Percentiles rank a stretch among this genome's conserved stretches.
Evolutionary conservation across 1,284 basidiomycete genomes (phyloP).

Genomic region (Earliella scabrosa): DNA sequence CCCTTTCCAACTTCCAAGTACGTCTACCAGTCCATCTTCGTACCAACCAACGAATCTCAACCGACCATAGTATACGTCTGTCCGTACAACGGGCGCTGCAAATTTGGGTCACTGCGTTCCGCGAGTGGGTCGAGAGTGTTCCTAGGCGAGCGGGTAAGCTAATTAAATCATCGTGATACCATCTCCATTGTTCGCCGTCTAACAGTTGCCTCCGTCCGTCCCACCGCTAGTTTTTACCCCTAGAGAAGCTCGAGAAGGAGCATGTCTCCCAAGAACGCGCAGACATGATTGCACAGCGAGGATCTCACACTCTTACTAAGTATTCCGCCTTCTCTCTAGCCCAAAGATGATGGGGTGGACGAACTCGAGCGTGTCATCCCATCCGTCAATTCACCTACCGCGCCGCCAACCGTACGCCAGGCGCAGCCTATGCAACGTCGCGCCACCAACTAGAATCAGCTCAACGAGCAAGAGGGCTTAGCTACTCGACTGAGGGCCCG

Average conservation of each 20-base stretch:
- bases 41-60: constrained; percentile 19
- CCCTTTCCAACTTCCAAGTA: constrained; percentile 83
- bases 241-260: constrained; percentile 88
- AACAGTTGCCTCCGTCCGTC: no score
- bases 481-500: constrained; percentile 85
- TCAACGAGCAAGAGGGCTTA: constrained; percentile 63
- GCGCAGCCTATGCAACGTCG: constrained; percentile 51
- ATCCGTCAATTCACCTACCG: constrained; percentile 46
- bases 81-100: constrained; percentile 62
- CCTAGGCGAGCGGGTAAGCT: constrained; percentile 85
- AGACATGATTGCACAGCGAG: constrained; percentile 74
- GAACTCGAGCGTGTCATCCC: constrained; percentile 65
- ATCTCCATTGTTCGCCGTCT: no score
- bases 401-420: constrained; percentile 56
- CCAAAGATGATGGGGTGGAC: constrained; percentile 55
- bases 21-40: constrained; percentile 32
- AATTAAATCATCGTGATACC: no score
- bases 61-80: constrained; percentile 53
- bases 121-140: constrained; percentile 89
- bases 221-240: constrained; percentile 74
- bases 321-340: constrained; percentile 42
- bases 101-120: constrained; percentile 87
- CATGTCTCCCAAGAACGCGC: constrained; percentile 75
- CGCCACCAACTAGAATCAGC: constrained; percentile 25
- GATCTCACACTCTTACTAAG: constrained; percentile 82